Base-by-base conservation (phyloP, 2,329 filamentous ascomycete genomes). In the Apiospora phragmitis region DNA sequence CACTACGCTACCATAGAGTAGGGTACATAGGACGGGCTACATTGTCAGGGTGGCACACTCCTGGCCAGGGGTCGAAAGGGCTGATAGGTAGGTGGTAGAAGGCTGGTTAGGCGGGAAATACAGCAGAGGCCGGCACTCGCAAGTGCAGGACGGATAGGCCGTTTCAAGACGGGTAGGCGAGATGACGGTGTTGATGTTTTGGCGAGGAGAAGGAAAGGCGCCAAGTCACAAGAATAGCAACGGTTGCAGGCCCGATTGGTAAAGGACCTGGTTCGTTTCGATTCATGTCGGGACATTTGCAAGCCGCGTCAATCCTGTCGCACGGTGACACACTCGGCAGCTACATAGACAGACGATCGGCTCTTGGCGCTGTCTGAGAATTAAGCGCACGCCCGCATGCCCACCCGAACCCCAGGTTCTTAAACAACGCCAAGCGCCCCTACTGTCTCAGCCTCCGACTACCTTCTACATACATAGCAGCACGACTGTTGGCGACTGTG, bases 301-400 rank as follows among this genome's bases (percentile, higher is more conserved):
- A 24, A 69, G 68, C 68, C 68, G 68, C 68, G 59, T 29, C 12
- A 65, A 65, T 49, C 51, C 24, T 49, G 68, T 70, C 59, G 49
- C 68, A 70, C 38, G 49, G 67, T 59, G 26, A 32, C 65, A 67
- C 29, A 45, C n/a, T 67, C 65, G 55, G 32, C 55, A 62, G 32
- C 29, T 38, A 38, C 9, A 38, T 38, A 38, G 55, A 62, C 11
- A 18, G 32, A 38, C 55, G 55, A 62, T 62, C 55, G 32, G 32
- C 32, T 62, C 55, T 62, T 62, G 55, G 55, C 55, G 18, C 21
- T 38, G 55, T 62, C 55, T 21, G 55, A 62, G 55, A n/a, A 18
- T 51, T 18, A 55, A 21, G 26, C 26, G 49, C 24, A 18, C 8
- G 26, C 21, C 21, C 47, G 7, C 24, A 16, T 16, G 24, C 51